Evolutionary conservation across 2,329 filamentous ascomycete species (phyloP).

Genomic region (Penicillium corylophilum): DNA sequence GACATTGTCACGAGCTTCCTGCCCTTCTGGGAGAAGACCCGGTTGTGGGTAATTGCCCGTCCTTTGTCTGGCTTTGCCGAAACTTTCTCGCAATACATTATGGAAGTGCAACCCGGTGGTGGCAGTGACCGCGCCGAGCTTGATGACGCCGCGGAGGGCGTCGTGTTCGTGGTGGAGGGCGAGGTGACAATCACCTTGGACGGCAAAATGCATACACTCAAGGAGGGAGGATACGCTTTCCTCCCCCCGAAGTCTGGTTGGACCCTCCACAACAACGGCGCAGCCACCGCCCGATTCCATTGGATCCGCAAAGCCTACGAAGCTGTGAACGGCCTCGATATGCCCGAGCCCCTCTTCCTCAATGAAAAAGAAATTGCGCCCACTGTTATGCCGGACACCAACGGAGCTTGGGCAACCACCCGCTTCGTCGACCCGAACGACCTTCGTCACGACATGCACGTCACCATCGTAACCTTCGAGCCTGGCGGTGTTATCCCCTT

Average conservation of each 20-base stretch:
- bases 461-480: slow-evolving; percentile 26
- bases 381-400: slow-evolving; percentile 22
- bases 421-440: slow-evolving; percentile 26
- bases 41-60: slow-evolving; percentile 26
- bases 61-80: slow-evolving; percentile 27
- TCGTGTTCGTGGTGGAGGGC: slow-evolving; percentile 25
- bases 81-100: slow-evolving; percentile 29
- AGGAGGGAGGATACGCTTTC: slow-evolving; percentile 25
- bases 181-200: slow-evolving; percentile 20
- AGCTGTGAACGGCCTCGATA: slow-evolving; percentile 19
- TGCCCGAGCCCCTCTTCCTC: slow-evolving; percentile 23
- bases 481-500: slow-evolving; percentile 26
- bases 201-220: slow-evolving; percentile 16
- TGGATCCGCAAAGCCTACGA: slow-evolving; percentile 28
- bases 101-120: slow-evolving; percentile 25
- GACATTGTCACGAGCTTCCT: slow-evolving; percentile 28
- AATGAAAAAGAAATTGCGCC: slow-evolving; percentile 25
- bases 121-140: slow-evolving; percentile 24
- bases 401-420: slow-evolving; percentile 26
- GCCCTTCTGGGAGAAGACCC: slow-evolving; percentile 27
- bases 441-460: slow-evolving; percentile 27
- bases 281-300: slow-evolving; percentile 23
- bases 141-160: slow-evolving; percentile 20
- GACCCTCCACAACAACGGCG: slow-evolving; percentile 21
- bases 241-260: slow-evolving; percentile 26